Conservation (phyloP, 2,329 filamentous ascomycete genomes). For the Claviceps paspali region DNA sequence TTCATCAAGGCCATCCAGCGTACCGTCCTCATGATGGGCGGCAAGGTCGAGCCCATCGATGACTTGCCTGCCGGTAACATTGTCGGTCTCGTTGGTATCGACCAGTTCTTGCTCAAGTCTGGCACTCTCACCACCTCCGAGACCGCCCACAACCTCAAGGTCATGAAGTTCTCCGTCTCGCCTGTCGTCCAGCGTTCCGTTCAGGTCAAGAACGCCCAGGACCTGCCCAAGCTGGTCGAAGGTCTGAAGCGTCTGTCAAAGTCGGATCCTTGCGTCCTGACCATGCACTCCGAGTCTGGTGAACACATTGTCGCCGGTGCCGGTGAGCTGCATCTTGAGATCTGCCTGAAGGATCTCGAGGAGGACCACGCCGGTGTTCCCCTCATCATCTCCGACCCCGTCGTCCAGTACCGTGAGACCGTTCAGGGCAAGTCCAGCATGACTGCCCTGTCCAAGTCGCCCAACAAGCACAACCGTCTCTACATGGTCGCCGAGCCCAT, state of each 20-base stretch:
- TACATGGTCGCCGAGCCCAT: conserved; percentile 90
- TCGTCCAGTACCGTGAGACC: conserved; percentile 97
- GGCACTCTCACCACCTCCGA: conserved; percentile 97
- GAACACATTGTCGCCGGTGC: conserved; percentile 99
- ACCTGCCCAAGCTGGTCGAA: conserved; percentile 98
- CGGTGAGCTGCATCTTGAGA: conserved; percentile 98
- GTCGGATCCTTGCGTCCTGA: conserved; percentile 97
- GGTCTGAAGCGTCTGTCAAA: conserved; percentile 99
- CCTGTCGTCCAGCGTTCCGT: conserved; percentile 97
- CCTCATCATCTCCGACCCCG: conserved; percentile 93
- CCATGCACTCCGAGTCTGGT: conserved; percentile 76
- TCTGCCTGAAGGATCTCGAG: conserved; percentile 99
- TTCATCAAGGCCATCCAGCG: conserved; percentile 99
- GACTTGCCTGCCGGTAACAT: conserved; percentile 99
- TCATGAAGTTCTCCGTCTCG: conserved; percentile 99
- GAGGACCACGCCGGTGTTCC: conserved; percentile 98
- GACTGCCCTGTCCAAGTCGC: conserved; percentile 95
- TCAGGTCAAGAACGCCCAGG: conserved; percentile 99
- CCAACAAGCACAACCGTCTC: conserved; percentile 99
- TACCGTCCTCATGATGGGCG: conserved; percentile 99
- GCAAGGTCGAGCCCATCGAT: conserved; percentile 96
- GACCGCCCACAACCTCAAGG: conserved; percentile 98
- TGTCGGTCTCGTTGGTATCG: conserved; percentile 96
- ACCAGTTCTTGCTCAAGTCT: conserved; percentile 99
- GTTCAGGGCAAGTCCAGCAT: conserved; percentile 76